Evolutionary conservation across 2,329 filamentous ascomycete species (phyloP).

Genomic region (Metarhizium rileyi): DNA sequence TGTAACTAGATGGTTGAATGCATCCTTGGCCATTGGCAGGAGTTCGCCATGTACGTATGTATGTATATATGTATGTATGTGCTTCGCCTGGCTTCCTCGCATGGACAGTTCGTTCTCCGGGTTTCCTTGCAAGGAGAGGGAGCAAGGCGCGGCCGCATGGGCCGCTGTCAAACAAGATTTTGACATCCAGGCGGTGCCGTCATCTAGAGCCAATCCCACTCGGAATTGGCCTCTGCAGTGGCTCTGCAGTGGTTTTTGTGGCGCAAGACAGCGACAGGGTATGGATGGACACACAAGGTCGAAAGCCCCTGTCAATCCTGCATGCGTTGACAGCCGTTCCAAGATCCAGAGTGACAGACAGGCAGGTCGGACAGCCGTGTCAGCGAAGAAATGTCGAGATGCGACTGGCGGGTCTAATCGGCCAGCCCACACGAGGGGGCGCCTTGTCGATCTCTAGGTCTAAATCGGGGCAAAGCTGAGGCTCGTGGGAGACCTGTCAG

Average conservation of each 20-base stretch:
- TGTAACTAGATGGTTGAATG: no score
- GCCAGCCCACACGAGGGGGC: conserved; percentile 17
- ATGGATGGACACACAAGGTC: background rate
- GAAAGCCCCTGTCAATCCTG: conserved; percentile 8
- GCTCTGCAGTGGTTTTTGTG: background rate
- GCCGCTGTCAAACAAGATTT: background rate
- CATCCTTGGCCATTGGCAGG: no score
- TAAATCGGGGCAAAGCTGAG: conserved; percentile 14
- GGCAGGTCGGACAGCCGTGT: conserved; percentile 13
- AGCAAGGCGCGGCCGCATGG: background rate
- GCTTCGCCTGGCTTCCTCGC: background rate
- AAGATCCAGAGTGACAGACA: conserved; percentile 4
- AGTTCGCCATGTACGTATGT: background rate
- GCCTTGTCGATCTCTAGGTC: conserved; percentile 17
- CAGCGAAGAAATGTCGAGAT: conserved; percentile 16
- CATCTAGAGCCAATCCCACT: background rate
- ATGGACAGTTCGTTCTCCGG: background rate
- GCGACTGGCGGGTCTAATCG: conserved; percentile 21
- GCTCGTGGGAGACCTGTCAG: conserved; percentile 4
- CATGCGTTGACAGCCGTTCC: conserved; percentile 10
- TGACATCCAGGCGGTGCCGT: background rate
- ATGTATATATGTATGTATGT: background rate
- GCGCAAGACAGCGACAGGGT: background rate
- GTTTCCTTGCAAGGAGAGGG: background rate
- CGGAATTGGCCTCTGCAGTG: background rate